phyloP scores from a whole-genome alignment of 805 yeast genomes.

The Yarrowia sp. region DNA sequence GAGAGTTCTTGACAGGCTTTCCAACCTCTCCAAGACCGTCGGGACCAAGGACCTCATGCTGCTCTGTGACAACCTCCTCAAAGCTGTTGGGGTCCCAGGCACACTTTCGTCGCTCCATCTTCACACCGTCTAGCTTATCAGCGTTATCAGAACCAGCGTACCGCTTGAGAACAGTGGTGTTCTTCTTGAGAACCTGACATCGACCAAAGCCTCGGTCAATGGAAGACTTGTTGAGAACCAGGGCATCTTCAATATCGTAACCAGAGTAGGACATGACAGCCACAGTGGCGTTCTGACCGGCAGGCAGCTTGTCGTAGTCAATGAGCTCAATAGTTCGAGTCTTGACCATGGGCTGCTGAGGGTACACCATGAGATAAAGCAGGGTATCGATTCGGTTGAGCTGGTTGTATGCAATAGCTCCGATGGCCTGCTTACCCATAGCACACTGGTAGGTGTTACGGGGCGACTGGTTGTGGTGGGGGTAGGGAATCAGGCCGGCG shows the following conservation, averaged over 20 bases:
- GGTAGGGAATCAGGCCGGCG: slow-evolving; percentile 90
- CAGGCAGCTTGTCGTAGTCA: slow-evolving; percentile 94
- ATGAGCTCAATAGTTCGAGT: slow-evolving; percentile 95
- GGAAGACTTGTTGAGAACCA: slow-evolving; percentile 90
- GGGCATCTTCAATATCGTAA: slow-evolving; percentile 98
- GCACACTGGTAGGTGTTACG: slow-evolving; percentile 94
- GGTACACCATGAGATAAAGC: slow-evolving; percentile 95
- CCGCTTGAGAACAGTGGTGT: slow-evolving; percentile 85
- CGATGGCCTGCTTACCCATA: slow-evolving; percentile 99
- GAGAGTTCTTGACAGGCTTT: slow-evolving; percentile 86
- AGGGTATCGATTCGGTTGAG: slow-evolving; percentile 94
- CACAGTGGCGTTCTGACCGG: slow-evolving; percentile 98
- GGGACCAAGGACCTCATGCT: slow-evolving; percentile 85
- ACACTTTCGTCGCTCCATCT: slow-evolving; percentile 60
- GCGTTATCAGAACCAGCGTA: slow-evolving; percentile 88
- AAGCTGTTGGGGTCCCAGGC: slow-evolving; percentile 31
- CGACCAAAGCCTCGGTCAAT: slow-evolving; percentile 97
- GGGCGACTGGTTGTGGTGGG: slow-evolving; percentile 92
- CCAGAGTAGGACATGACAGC: slow-evolving; percentile 99
- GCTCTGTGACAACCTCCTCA: slow-evolving; percentile 63
- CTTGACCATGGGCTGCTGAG: slow-evolving; percentile 99
- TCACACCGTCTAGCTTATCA: slow-evolving; percentile 90
- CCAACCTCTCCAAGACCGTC: slow-evolving; percentile 99
- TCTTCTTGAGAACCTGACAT: slow-evolving; percentile 93
- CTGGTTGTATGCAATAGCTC: slow-evolving; percentile 97